These are phyloP conservation scores for Penicillium ucsense DNA, from an alignment of 495 filamentous ascomycete genomes.

Conservation along the genomic window DNA sequence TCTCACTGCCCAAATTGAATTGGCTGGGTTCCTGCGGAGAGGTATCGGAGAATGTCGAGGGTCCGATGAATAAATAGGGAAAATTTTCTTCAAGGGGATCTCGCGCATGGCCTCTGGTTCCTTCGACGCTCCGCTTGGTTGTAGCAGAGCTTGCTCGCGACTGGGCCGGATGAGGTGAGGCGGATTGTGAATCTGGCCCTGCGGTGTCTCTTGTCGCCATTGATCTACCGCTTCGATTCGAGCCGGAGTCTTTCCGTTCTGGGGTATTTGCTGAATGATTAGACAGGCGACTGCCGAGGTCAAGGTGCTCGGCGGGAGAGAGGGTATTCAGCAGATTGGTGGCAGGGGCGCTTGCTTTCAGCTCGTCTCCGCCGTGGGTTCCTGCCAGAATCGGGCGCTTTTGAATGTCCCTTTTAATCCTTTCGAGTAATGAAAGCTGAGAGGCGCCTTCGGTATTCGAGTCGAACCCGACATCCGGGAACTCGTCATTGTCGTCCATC, in stretches of 20 bases:
- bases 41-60: slow-evolving; percentile 35
- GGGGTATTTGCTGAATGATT: slow-evolving; percentile 10
- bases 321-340: slow-evolving; percentile 12
- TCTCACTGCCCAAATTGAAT: slow-evolving; percentile 6
- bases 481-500: slow-evolving; percentile 39
- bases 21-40: slow-evolving; percentile 7
- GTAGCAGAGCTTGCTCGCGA: slow-evolving; percentile 30
- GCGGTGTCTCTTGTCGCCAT: slow-evolving; percentile 12
- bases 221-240: slow-evolving; percentile 16
- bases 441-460: slow-evolving; percentile 17
- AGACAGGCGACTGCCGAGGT: slow-evolving; percentile 9
- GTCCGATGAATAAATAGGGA: slow-evolving; percentile 66
- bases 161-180: slow-evolving; percentile 15
- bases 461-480: slow-evolving; percentile 13
- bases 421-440: slow-evolving; percentile 38
- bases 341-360: slow-evolving; percentile 3
- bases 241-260: slow-evolving; percentile 22
- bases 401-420: slow-evolving; percentile 40
- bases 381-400: slow-evolving; percentile 36
- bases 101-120: slow-evolving; percentile 54
- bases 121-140: slow-evolving; percentile 34
- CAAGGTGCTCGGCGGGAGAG: slow-evolving; percentile 9
- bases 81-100: slow-evolving; percentile 52
- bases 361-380: slow-evolving; percentile 28
- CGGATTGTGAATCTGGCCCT: slow-evolving; percentile 13